Percentiles rank a stretch among this genome's conserved stretches.
These are phyloP conservation scores for Calonectria fujianensis DNA, from an alignment of 2,329 filamentous ascomycete genomes.

Conservation along the genomic window DNA sequence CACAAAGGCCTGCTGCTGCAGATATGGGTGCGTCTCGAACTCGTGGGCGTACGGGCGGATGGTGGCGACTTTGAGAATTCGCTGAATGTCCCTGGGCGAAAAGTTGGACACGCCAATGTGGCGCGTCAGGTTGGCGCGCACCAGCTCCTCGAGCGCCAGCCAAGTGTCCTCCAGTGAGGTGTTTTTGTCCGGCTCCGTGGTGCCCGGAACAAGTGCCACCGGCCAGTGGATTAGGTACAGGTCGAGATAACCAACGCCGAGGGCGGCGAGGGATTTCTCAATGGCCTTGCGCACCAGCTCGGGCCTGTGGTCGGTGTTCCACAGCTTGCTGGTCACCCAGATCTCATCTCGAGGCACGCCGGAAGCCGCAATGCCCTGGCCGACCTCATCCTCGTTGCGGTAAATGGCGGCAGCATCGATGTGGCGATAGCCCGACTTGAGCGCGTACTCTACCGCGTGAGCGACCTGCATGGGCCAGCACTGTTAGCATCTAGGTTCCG, in stretches of 20 bases:
- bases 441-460: constrained; percentile 72
- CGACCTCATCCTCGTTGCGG: constrained; percentile 74
- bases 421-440: constrained; percentile 72
- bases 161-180: constrained; percentile 56
- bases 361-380: constrained; percentile 64
- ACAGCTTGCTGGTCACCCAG: constrained; percentile 58
- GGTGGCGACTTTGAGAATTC: constrained; percentile 60
- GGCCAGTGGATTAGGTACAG: constrained; percentile 58
- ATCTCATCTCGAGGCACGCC: constrained; percentile 55
- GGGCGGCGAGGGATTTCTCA: constrained; percentile 55
- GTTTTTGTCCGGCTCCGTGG: constrained; percentile 45
- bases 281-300: constrained; percentile 55
- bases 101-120: constrained; percentile 75
- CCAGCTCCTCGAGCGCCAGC: constrained; percentile 57
- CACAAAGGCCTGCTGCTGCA: constrained; percentile 59
- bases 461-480: constrained; percentile 41
- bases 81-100: constrained; percentile 68
- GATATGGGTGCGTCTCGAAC: constrained; percentile 77
- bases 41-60: constrained; percentile 57
- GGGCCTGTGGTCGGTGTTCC: constrained; percentile 59
- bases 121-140: constrained; percentile 44
- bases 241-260: constrained; percentile 58
- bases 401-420: constrained; percentile 77
- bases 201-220: constrained; percentile 50
- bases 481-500: constrained; percentile 51